Conservation (phyloP, 805 yeast species). For the Candida rishiriensis region DNA sequence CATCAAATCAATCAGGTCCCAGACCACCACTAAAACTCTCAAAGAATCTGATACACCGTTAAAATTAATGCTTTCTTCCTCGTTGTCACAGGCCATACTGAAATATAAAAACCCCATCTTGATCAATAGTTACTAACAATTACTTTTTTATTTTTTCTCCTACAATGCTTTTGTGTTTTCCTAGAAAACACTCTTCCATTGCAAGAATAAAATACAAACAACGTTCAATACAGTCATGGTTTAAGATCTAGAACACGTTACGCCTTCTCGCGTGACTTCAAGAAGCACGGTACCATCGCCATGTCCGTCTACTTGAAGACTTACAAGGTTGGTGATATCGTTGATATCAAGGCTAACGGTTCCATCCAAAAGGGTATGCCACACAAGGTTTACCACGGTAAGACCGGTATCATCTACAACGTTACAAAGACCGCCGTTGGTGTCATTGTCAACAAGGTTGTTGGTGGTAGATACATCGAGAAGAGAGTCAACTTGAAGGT, state of each 20-base stretch:
- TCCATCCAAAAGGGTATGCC: slow-evolving; percentile 99
- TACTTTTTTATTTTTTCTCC: too few relatives aligned
- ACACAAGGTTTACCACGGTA: slow-evolving; percentile 99
- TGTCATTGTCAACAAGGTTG: slow-evolving; percentile 96
- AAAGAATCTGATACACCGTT: too few relatives aligned
- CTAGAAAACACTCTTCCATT: too few relatives aligned
- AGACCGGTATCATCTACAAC: slow-evolving; percentile 98
- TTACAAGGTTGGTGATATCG: slow-evolving; percentile 99
- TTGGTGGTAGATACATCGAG: slow-evolving; percentile 98
- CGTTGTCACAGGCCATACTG: too few relatives aligned
- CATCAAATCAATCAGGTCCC: too few relatives aligned
- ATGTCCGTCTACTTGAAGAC: slow-evolving; percentile 95
- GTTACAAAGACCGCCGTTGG: slow-evolving; percentile 98
- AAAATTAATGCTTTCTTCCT: too few relatives aligned
- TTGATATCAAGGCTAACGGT: slow-evolving; percentile 99
- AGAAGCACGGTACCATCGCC: slow-evolving; percentile 91
- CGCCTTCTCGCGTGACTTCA: slow-evolving; percentile 99
- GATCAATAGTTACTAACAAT: too few relatives aligned
- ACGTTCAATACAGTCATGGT: slow-evolving; percentile 66
- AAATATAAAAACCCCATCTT: too few relatives aligned
- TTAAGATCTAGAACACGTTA: slow-evolving; percentile 99
- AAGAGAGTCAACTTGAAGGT: slow-evolving; percentile 98
- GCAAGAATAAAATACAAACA: background rate
- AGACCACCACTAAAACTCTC: too few relatives aligned
- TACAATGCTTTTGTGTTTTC: too few relatives aligned